Base-by-base conservation (phyloP, 2,329 filamentous ascomycete species). In the Rutstroemia sp. region DNA sequence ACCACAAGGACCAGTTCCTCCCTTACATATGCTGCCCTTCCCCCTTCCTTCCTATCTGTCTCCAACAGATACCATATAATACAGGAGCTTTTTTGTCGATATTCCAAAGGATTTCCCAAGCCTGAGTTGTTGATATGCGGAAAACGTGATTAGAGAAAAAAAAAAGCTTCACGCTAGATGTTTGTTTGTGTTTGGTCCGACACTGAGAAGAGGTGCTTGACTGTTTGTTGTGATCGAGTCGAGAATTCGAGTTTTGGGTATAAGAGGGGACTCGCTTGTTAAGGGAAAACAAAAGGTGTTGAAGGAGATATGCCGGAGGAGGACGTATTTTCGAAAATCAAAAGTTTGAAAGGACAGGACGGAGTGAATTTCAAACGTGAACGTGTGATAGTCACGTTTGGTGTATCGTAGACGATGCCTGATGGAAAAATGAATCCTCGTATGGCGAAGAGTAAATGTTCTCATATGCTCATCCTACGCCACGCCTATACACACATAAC, bases 401-500 rank as follows among this genome's bases (percentile, higher is more conserved):
- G 57, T 60, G 57, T 59, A 61, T 65, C 60, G 60, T 63, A 63
- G 59, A 61, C 59, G 54, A 60, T 63, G 56, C 55, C 58, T 58
- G 58, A 59, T 46, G 55, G 53, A 54, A 62, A 60, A 27, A 55
- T 58, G 50, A 57, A 60, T 61, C 50, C 30, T 56, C 52, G 49
- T 54, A 58, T 58, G 61, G 62, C 58, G 54, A 57, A 58, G 63
- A 64, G 60, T 60, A 58, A 34, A 34, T 61, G 56, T 56, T 62
- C 62, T 63, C 60, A 59, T 65, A 62, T 62, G 58, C 60, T 62
- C 62, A 60, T 62, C 52, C 59, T 63, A 65, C 65, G 59, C 66
- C 66, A 65, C 64, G 63, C 65, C 65, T 65, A 66, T 67, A 65
- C 61, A 64, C 61, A 68, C 65, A 66, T 61, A 65, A 67, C 65